phyloP scores from a whole-genome alignment of 305 asterid genomes.

The Fraxinus xanthoxyloides region DNA sequence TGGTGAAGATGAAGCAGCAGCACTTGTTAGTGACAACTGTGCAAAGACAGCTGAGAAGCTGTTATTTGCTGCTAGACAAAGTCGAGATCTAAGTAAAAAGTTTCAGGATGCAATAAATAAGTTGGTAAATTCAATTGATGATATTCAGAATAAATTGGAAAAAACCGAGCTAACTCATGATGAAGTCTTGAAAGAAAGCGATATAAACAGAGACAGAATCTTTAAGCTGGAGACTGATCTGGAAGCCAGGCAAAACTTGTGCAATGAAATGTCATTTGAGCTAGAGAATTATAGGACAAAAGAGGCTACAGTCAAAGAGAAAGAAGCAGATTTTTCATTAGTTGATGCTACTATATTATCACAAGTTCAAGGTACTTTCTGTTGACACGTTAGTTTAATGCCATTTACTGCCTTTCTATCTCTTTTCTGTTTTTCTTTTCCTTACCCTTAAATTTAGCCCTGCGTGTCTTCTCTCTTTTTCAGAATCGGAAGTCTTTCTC shows the following conservation, averaged over 20 bases:
- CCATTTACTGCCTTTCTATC: conserved; percentile 5
- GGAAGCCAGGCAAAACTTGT: conserved; percentile 44
- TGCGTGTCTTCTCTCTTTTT: conserved; percentile 1
- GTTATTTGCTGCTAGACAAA: conserved; percentile 51
- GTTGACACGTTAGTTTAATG: conserved; percentile 5
- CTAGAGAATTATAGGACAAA: conserved; percentile 48
- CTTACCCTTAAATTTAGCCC: conserved; percentile 11
- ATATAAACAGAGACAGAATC: conserved; percentile 42
- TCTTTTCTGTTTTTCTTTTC: conserved; percentile 19
- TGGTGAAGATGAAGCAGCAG: conserved; percentile 33
- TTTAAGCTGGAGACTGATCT: conserved; percentile 61
- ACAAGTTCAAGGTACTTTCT: conserved; percentile 55
- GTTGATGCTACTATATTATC: conserved; percentile 38
- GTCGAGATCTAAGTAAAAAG: conserved; percentile 44
- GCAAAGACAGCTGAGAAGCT: conserved; percentile 59
- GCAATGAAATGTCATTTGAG: conserved; percentile 42
- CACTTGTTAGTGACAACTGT: conserved; percentile 39
- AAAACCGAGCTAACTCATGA: conserved; percentile 46
- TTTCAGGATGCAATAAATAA: conserved; percentile 41
- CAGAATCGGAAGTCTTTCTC: conserved; percentile 55
- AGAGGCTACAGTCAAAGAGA: conserved; percentile 45
- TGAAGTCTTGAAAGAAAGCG: conserved; percentile 60
- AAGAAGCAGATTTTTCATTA: conserved; percentile 54
- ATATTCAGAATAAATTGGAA: conserved; percentile 50
- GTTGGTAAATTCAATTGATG: conserved; percentile 40